Evolutionary conservation across 495 filamentous ascomycete species (phyloP), one percentile per base, ranked within the genome.

Genomic region (Podospora pseudocomata): DNA sequence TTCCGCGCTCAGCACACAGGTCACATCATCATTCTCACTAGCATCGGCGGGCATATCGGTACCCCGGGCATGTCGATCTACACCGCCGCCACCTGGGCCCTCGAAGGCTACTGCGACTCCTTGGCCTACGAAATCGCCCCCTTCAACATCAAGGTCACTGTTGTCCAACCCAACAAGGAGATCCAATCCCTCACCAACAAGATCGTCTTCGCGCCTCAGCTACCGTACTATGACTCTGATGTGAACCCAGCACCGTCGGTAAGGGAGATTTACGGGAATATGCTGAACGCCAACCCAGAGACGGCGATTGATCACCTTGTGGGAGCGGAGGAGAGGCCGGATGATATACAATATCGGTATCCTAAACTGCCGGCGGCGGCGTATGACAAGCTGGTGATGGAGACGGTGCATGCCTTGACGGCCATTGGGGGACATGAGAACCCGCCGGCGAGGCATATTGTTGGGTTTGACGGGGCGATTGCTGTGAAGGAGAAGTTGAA

Each of bases 41-140:
- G 92, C 60, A 91, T 97, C 73, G 93, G 92, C 34, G 93, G 92
- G 5, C 92, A 97, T 78, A 90, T 99, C 71, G 95, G 94, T 30
- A 97, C 94, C 2, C 95, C 95, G 0, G 92, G 93, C 16, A 86
- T 98, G 77, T 86, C 91, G 57, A 91, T 95, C 84, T 96, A 95
- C 76, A 93, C 92, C 72, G 93, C 95, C 58, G 89, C 92, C 27
- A 92, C 92, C 55, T 97, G 96, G 93, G 95, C 94, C 7, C 86
- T 98, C 5, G 95, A 99, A 79, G 95, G 95, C n/a, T 97, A 95
- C 77, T 97, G 93, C 79, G 94, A 97, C 86, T 95, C 92, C 60
- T 83, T 99, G 13, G 94, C 94, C 1, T 99, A 97, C 80, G 95
- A 99, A 79, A 91, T 99, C 64, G 95, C 95, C 0, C 95, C 95